Conservation (phyloP, 768 basidiomycete species). For the Udeniomyces megalosporus region DNA sequence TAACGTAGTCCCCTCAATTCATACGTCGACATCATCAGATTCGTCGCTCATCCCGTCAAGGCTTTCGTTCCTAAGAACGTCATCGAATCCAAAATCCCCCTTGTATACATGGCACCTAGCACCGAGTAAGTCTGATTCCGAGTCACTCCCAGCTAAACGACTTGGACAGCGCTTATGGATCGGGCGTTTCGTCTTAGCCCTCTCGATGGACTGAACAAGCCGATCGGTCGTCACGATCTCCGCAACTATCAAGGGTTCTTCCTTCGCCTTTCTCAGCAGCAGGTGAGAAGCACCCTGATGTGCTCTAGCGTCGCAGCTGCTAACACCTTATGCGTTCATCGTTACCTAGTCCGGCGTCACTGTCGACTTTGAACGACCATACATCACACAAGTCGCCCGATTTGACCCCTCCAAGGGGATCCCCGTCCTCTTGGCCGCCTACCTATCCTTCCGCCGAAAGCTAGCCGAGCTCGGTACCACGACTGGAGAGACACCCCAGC, state of each 20-base stretch:
- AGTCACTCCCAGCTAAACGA: too few species aligned
- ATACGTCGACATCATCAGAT: too few species aligned
- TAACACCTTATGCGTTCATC: neutral
- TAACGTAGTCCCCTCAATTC: too few species aligned
- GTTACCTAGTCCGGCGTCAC: constrained; percentile 19
- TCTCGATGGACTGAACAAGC: constrained; percentile 91
- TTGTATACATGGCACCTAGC: constrained; percentile 26
- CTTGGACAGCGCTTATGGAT: too few species aligned
- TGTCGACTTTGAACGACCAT: constrained; percentile 44
- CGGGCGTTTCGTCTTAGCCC: constrained; percentile 19
- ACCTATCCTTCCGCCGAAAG: constrained; percentile 59
- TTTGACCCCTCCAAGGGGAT: constrained; percentile 70
- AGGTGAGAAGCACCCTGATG: too few species aligned
- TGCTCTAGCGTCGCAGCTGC: too few species aligned
- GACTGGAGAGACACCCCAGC: constrained; percentile 22
- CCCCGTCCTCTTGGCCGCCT: constrained; percentile 44
- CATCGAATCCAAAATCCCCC: constrained; percentile 32
- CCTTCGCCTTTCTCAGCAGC: constrained; percentile 23
- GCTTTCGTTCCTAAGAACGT: constrained; percentile 85
- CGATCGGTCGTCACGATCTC: constrained; percentile 34
- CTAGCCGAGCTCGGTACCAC: constrained; percentile 28
- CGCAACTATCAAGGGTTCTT: constrained; percentile 26
- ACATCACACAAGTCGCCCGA: constrained; percentile 80
- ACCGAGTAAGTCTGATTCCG: constrained; percentile 18
- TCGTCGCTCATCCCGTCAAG: constrained; percentile 81